Evolutionary conservation across 2,329 filamentous ascomycete species (phyloP).

Genomic region (Fusarium decemcellulare): DNA sequence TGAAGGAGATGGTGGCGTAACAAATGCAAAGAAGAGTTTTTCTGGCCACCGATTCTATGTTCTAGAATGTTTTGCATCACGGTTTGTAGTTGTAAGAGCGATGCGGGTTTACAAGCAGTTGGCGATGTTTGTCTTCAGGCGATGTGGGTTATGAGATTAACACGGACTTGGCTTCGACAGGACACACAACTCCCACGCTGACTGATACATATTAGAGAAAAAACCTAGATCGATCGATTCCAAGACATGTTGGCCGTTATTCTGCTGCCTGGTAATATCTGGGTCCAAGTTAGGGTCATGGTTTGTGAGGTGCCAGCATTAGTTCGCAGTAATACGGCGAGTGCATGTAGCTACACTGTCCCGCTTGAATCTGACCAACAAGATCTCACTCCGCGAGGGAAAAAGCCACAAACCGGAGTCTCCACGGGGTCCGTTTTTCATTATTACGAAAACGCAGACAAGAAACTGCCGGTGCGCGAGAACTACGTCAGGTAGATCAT

Average conservation of each 20-base stretch:
- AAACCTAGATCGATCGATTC: neutral
- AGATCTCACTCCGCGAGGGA: neutral
- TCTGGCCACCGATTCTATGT: neutral
- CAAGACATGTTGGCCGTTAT: slow-evolving; percentile 11
- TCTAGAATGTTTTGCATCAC: slow-evolving; percentile 3
- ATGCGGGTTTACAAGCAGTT: neutral
- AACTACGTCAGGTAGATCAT: too few species aligned
- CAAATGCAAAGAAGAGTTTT: neutral
- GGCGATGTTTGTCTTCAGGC: neutral
- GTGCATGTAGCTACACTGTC: neutral
- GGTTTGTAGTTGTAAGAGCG: neutral
- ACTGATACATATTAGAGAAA: neutral
- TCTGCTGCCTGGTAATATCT: slow-evolving; percentile 37
- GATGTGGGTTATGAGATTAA: neutral
- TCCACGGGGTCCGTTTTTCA: neutral
- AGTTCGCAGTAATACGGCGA: neutral
- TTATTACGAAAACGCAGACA: neutral
- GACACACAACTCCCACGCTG: neutral
- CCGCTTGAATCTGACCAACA: neutral
- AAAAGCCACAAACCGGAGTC: too few species aligned
- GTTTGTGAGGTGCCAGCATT: neutral
- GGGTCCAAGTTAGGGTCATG: slow-evolving; percentile 8
- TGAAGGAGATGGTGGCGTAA: neutral
- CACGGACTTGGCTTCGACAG: neutral
- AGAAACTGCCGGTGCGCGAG: neutral